Percentiles rank a stretch among this genome's conserved stretches.
Evolutionary conservation across 176 grass and related monocot genomes (phyloP).

Genomic region (Cenchrus fungigraminus): DNA sequence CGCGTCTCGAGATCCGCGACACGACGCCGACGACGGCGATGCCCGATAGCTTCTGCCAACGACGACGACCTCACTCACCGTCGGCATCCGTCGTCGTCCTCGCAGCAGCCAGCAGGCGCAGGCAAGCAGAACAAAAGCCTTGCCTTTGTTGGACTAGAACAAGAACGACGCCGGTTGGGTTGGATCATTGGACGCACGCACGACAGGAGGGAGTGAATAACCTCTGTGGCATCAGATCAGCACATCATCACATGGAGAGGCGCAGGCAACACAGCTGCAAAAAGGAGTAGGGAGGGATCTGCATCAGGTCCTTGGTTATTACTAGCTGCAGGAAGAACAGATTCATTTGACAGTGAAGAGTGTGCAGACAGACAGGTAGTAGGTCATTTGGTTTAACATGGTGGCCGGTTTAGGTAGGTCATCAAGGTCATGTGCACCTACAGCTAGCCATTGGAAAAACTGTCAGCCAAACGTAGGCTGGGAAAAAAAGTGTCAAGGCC

Average conservation of each 20-base stretch:
- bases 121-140: not conserved
- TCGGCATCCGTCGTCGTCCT: too few species aligned
- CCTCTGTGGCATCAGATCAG: constrained; percentile 4
- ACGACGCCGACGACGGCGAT: too few species aligned
- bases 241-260: constrained; percentile 35
- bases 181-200: too few species aligned
- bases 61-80: too few species aligned
- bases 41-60: too few species aligned
- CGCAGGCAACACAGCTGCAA: constrained; percentile 25
- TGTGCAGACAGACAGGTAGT: not conserved
- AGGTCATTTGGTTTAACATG: constrained; percentile 29
- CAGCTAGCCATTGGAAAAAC: constrained; percentile 7
- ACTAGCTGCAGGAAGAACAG: constrained; percentile 7
- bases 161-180: too few species aligned
- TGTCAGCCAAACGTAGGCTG: not conserved
- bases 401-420: constrained; percentile 30
- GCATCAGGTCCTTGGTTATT: constrained; percentile 12
- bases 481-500: not conserved
- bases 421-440: not conserved
- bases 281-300: not conserved
- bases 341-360: not conserved
- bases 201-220: not conserved
- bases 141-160: too few species aligned
- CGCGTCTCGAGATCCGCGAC: too few species aligned
- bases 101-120: not conserved